These are phyloP conservation scores for Epichloe hybrida DNA, from an alignment of 2,329 filamentous ascomycete species.

Conservation along the genomic window DNA sequence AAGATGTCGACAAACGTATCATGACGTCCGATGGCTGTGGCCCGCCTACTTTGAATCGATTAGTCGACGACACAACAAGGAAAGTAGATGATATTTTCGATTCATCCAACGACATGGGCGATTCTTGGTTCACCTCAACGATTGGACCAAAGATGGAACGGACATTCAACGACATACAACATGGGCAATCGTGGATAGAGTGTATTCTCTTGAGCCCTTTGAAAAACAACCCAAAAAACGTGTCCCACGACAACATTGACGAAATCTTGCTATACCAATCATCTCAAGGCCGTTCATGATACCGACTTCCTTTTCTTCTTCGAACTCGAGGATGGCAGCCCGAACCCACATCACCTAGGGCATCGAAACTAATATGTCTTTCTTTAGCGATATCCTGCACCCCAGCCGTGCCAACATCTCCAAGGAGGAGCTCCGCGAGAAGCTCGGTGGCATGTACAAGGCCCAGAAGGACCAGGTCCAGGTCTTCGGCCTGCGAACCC, in stretches of 20 bases:
- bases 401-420: conserved; percentile 96
- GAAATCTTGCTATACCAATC: background rate
- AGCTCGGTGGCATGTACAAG: conserved; percentile 96
- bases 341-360: background rate
- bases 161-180: background rate
- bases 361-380: conserved; percentile 7
- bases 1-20: conserved; percentile 2
- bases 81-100: background rate
- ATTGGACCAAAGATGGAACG: background rate
- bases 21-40: background rate
- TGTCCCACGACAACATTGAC: background rate
- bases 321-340: background rate
- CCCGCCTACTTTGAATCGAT: background rate
- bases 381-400: conserved; percentile 90
- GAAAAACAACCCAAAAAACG: background rate
- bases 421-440: conserved; percentile 95
- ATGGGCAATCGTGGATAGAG: background rate
- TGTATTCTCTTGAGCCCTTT: too few relatives aligned
- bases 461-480: conserved; percentile 93
- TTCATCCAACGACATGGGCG: background rate
- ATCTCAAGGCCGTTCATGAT: conserved; percentile 3
- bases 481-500: conserved; percentile 96
- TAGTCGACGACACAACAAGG: background rate
- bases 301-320: conserved; percentile 1
- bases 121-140: background rate